Conservation (phyloP, 192 early-diverging fungal genomes). For the Funneliformis mosseae region DNA sequence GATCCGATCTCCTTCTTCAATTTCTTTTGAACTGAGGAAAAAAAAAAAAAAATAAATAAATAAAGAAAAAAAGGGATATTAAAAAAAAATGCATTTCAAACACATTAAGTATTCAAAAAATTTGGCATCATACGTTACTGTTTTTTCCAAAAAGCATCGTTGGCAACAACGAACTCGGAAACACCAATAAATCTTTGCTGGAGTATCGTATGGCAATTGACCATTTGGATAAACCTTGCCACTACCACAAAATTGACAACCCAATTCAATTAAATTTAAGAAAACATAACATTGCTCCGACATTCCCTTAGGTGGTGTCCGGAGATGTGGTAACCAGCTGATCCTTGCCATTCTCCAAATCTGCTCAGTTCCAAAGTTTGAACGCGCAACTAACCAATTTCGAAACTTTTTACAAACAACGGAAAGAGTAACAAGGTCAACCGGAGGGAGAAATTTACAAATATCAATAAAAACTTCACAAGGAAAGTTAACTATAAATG, state of each 20-base stretch:
- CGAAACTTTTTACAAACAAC: conserved; percentile 16
- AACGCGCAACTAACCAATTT: conserved; percentile 13
- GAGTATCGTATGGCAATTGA: neutral
- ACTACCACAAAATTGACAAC: conserved; percentile 24
- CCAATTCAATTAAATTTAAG: conserved; percentile 18
- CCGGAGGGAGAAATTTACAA: conserved; percentile 4
- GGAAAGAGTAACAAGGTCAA: conserved; percentile 6
- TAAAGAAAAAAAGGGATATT: neutral
- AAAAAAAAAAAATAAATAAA: neutral
- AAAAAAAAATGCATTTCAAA: neutral
- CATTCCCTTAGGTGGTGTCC: conserved; percentile 10
- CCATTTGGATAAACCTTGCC: neutral
- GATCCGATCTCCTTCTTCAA: neutral
- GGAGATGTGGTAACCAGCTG: neutral
- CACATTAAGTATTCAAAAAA: neutral
- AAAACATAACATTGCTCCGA: conserved; percentile 12
- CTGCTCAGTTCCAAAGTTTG: conserved; percentile 21
- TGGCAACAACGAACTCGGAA: conserved; percentile 20
- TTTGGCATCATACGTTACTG: conserved; percentile 10
- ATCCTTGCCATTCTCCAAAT: conserved; percentile 18
- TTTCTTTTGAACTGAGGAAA: neutral
- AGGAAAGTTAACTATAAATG: conserved; percentile 2
- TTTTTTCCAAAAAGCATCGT: neutral
- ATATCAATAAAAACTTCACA: conserved; percentile 22
- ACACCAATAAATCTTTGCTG: conserved; percentile 12